Conservation (phyloP, 306 rosid species). For the Ormosia semicastrata region DNA sequence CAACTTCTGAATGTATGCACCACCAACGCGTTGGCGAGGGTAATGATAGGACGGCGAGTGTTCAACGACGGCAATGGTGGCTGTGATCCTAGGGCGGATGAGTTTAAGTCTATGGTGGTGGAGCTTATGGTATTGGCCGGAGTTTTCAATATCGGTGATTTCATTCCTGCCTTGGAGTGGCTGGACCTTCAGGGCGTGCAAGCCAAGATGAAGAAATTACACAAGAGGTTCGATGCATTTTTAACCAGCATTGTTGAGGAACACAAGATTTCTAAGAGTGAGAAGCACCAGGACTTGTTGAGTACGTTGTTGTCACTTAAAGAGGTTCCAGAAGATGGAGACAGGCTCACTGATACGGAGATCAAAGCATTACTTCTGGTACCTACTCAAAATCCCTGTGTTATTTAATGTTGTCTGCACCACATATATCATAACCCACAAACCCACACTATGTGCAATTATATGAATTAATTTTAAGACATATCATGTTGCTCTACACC, state of each 20-base stretch:
- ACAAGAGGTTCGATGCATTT: conserved; percentile 61
- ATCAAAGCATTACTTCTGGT: conserved; percentile 80
- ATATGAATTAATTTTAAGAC: too few species aligned
- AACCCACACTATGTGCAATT: too few species aligned
- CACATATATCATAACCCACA: too few species aligned
- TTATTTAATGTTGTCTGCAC: too few species aligned
- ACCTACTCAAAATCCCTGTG: neutral
- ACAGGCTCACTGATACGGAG: conserved; percentile 51
- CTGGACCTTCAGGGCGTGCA: conserved; percentile 67
- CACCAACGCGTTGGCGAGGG: conserved; percentile 60
- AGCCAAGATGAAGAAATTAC: conserved; percentile 59
- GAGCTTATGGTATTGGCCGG: conserved; percentile 72
- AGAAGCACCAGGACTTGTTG: conserved; percentile 51
- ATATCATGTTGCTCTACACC: too few species aligned
- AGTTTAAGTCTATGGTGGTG: conserved; percentile 68
- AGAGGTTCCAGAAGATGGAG: conserved; percentile 41
- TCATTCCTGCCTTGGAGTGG: conserved; percentile 62
- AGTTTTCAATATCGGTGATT: conserved; percentile 69
- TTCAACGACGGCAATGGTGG: conserved; percentile 46
- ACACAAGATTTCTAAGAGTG: conserved; percentile 30
- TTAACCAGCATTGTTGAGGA: conserved; percentile 54
- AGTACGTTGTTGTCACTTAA: conserved; percentile 46
- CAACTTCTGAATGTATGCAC: conserved; percentile 63
- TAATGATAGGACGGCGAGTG: conserved; percentile 63
- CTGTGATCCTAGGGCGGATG: conserved; percentile 53